Conservation (phyloP, 768 basidiomycete genomes). For the Mycena sanguinolenta region DNA sequence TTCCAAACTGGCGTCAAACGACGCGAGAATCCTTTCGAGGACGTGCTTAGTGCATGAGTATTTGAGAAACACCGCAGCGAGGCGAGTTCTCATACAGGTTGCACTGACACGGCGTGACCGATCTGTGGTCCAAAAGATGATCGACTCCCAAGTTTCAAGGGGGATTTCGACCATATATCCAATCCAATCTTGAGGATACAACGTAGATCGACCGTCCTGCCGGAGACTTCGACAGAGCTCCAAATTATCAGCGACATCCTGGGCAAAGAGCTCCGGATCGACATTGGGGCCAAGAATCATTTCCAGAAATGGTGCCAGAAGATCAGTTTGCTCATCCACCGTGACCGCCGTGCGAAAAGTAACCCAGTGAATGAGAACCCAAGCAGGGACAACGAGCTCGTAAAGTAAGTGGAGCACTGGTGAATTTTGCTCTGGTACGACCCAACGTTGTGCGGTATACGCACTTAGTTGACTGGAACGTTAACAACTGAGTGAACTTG, state of each 20-base stretch:
- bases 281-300: not conserved
- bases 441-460: not conserved
- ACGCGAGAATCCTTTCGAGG: no score
- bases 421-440: not conserved
- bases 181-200: slow-evolving; percentile 16
- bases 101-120: no score
- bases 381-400: slow-evolving; percentile 18
- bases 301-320: slow-evolving; percentile 6
- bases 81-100: no score
- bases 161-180: slow-evolving; percentile 14
- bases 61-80: no score
- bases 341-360: slow-evolving; percentile 7
- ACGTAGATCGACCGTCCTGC: no score
- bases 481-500: no score
- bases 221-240: not conserved
- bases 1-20: no score
- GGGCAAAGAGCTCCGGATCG: slow-evolving; percentile 1
- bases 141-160: not conserved
- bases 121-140: not conserved
- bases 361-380: no score
- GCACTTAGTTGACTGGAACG: no score
- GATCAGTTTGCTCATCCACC: not conserved
- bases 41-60: no score
- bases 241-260: slow-evolving; percentile 2
- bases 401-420: not conserved